Conservation (phyloP, 768 basidiomycete species). For the Suillus lakei region DNA sequence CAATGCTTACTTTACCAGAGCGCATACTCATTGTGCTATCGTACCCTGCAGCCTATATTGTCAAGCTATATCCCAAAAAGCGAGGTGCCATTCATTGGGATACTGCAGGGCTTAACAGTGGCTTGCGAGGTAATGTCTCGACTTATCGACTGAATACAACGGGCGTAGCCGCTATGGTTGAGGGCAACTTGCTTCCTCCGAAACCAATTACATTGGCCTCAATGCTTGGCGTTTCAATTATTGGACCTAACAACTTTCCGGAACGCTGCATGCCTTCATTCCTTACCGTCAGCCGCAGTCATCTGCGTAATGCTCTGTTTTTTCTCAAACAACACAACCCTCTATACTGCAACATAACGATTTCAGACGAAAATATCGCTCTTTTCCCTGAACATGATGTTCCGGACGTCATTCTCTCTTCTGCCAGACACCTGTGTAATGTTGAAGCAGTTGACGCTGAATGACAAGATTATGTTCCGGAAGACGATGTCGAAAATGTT, state of each 20-base stretch:
- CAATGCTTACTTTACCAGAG: background rate
- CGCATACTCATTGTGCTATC: background rate
- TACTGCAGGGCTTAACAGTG: background rate
- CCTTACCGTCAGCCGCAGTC: background rate
- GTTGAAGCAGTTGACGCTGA: background rate
- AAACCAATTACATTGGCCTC: background rate
- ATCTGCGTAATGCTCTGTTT: background rate
- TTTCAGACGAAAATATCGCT: background rate
- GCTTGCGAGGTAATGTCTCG: background rate
- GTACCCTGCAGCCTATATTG: background rate
- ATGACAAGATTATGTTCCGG: background rate
- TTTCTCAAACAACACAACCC: background rate
- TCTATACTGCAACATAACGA: background rate
- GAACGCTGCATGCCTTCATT: background rate
- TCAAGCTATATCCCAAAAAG: background rate
- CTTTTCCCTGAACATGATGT: background rate
- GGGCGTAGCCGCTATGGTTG: background rate
- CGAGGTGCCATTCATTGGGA: background rate
- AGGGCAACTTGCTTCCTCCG: background rate
- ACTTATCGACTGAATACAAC: constrained; percentile 22
- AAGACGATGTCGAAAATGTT: background rate
- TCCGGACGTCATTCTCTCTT: background rate
- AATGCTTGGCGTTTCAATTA: background rate
- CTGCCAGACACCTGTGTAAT: background rate
- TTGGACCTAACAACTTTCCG: background rate